Percentiles rank a stretch among this genome's conserved stretches.
Conservation (phyloP, 2,329 filamentous ascomycete genomes). For the Pestalotiopsis sp. region DNA sequence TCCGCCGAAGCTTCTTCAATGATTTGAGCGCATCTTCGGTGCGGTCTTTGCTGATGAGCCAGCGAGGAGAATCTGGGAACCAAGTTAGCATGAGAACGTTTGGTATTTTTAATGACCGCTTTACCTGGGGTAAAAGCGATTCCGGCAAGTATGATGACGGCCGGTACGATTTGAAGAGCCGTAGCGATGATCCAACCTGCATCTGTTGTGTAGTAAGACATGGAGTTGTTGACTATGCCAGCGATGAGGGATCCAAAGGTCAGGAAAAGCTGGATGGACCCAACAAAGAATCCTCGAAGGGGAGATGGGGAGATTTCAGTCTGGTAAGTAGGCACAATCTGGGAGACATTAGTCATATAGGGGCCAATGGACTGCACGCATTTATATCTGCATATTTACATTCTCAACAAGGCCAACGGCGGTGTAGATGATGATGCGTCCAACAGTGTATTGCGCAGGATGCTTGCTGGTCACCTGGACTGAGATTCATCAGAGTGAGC, state of each 20-base stretch:
- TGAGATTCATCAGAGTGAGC: neutral
- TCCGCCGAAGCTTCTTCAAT: neutral
- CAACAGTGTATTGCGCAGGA: conserved; percentile 11
- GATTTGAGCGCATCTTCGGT: conserved; percentile 4
- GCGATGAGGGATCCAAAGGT: conserved; percentile 22
- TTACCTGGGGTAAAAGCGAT: neutral
- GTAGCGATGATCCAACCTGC: conserved; percentile 22
- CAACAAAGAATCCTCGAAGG: conserved; percentile 21
- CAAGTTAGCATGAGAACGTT: neutral
- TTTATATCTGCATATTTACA: conserved; percentile 1
- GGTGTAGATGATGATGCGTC: conserved; percentile 12
- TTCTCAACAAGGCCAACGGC: conserved; percentile 17
- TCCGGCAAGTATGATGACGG: conserved; percentile 15
- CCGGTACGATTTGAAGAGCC: conserved; percentile 17
- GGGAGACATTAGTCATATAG: neutral
- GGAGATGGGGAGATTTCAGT: conserved; percentile 18
- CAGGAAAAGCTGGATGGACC: conserved; percentile 19
- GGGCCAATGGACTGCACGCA: neutral
- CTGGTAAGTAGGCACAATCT: conserved; percentile 18
- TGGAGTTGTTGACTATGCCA: conserved; percentile 22
- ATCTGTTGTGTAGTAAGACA: conserved; percentile 16
- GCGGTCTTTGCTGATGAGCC: conserved; percentile 13
- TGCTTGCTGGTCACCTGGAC: conserved; percentile 14
- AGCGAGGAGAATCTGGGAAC: conserved; percentile 6
- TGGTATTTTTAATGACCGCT: neutral